Base-by-base conservation (phyloP, 495 filamentous ascomycete species). In the Lichenothelia convexa region DNA sequence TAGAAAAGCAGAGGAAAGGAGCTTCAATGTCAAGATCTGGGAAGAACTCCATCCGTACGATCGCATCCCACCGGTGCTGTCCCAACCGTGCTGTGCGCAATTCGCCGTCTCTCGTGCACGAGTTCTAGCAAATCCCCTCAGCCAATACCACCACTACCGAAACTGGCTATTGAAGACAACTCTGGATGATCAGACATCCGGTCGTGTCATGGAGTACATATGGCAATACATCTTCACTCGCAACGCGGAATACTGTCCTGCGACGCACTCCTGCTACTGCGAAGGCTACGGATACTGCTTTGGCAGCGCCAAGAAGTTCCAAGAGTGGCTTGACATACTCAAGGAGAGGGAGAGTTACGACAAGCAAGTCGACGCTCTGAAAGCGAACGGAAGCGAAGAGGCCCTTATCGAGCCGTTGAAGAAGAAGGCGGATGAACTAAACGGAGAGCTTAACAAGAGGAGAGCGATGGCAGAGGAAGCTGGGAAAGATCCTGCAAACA, bases 261-360 rank as follows among this genome's bases (percentile, higher is more conserved):
- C 58, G 17, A 70, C 77, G 53, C 67, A 73, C 46, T 54, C 75
- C 0, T 87, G 80, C 51, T 78, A 80, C 36, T 87, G 80, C 49
- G 74, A 81, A 40, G 76, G 70, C n/a, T 87, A 73, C 34, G 79
- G 80, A 1, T 58, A 74, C n/a, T 87, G 80, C 46, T 87, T 85
- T 45, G 79, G 71, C 3, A 64, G 67, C 1, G 60, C 68, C 12
- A 53, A 60, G 0, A 50, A 65, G 36, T 79, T 64, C 29, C 47
- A 63, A 7, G 46, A 49, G 0, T 81, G 70, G 26, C 30, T 77
- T 31, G 45, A 55, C 12, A 49, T 61, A 3, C 71, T 58, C 64
- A 36, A 53, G 12, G 54, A 54, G 24, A 50, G 56, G 41, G 53
- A 53, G 8, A 46, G 45, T n/a, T n/a, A n/a, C n/a, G n/a, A n/a